Base-by-base conservation (phyloP, 2,329 filamentous ascomycete species). In the Arthroderma uncinatum region DNA sequence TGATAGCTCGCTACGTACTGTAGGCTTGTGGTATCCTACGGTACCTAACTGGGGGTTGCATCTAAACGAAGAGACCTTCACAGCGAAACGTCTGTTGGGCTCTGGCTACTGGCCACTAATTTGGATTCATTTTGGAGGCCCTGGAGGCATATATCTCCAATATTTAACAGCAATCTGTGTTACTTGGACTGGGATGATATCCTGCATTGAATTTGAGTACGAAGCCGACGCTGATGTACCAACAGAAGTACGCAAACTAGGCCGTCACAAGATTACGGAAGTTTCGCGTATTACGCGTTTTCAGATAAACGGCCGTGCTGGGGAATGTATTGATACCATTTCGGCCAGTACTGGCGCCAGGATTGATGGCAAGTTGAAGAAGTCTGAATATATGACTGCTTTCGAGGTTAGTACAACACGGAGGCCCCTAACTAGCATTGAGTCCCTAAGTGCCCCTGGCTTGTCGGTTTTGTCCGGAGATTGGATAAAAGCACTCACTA, bases 51-150 rank as follows among this genome's bases (percentile, higher is more conserved):
- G 8, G 14, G 48, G 9, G 28, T n/a, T 53, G 25, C 10, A 16
- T 8, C 12, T 53, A 16, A 53, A 53, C 4, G 48, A 53, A 2
- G 12, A 33, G 7, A 33, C 10, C 1, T 47, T 53, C 28, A 21
- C 25, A 33, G 25, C 12, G 0, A 1, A 30, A 33, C 19, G 16
- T 33, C 33, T 10, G 2, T 8, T 36, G 21, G 33, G 5, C n/a
- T 5, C 28, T 1, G 28, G 48, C 1, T 53, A 33, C n/a, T 25
- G 21, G 9, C 48, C 48, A n/a, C 10, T 53, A 9, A 25, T 25
- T 34, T 53, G 48, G 48, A 53, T 36, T 36, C 2, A 53, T 21
- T 53, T 53, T 34, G 48, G 48, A 21, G 48, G 48, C n/a, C 48
- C 48, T 19, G 12, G 33, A 8, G 48, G 48, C 10, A 16, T 1